phyloP scores from a whole-genome alignment of 768 basidiomycete species.

The Baorangia bicolor region DNA sequence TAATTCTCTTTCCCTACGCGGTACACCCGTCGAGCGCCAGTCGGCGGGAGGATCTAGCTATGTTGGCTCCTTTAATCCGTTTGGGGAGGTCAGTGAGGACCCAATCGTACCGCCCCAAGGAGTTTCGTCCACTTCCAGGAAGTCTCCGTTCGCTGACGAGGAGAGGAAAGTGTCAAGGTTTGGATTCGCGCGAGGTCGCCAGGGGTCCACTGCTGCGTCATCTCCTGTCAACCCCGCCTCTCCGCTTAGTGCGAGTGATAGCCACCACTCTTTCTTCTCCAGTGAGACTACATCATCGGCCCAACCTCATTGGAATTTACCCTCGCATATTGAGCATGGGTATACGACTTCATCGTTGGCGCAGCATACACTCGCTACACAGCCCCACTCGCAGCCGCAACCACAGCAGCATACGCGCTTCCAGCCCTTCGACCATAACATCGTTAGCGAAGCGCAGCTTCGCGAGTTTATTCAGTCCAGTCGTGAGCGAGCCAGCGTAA shows the following conservation, averaged over 20 bases:
- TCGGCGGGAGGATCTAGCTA: slow-evolving; percentile 52
- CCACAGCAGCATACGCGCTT: slow-evolving; percentile 44
- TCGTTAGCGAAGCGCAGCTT: slow-evolving; percentile 72
- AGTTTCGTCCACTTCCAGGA: slow-evolving; percentile 33
- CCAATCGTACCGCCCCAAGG: slow-evolving; percentile 29
- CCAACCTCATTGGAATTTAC: slow-evolving; percentile 46
- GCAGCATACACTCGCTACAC: slow-evolving; percentile 43
- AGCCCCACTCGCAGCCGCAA: slow-evolving; percentile 35
- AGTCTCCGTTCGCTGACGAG: slow-evolving; percentile 52
- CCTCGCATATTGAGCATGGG: slow-evolving; percentile 42
- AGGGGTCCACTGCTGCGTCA: slow-evolving; percentile 54
- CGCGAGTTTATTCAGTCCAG: slow-evolving; percentile 74
- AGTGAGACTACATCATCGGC: slow-evolving; percentile 36
- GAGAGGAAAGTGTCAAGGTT: slow-evolving; percentile 74
- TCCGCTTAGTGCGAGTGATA: slow-evolving; percentile 51
- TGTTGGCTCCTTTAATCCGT: slow-evolving; percentile 79
- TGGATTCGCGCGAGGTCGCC: slow-evolving; percentile 74
- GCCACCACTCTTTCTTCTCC: slow-evolving; percentile 49
- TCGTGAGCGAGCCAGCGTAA: slow-evolving; percentile 50
- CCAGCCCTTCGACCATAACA: slow-evolving; percentile 53
- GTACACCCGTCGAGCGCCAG: slow-evolving; percentile 46
- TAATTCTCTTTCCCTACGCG: slow-evolving; percentile 46
- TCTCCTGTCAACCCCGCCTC: slow-evolving; percentile 60
- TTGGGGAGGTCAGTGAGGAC: slow-evolving; percentile 60
- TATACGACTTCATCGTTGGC: slow-evolving; percentile 48